A percentile compares a stretch with the other conserved stretches of the same genome.
Conservation (phyloP, 805 yeast species). For the Ogataea siamensis region DNA sequence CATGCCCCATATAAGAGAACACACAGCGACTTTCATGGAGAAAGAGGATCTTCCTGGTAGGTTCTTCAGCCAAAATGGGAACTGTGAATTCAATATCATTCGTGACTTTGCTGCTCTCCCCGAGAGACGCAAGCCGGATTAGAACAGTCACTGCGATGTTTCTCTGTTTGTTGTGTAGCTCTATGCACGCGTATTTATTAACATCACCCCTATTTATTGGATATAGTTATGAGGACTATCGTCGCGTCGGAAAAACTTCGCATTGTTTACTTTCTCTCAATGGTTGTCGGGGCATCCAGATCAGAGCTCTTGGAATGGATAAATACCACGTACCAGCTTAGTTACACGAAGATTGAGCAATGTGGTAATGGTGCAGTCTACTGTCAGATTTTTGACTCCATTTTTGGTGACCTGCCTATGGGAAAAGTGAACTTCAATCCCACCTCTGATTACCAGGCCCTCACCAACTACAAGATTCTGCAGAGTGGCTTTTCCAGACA, state of each 20-base stretch:
- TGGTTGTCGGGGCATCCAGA: slow-evolving; percentile 68
- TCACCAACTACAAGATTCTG: slow-evolving; percentile 79
- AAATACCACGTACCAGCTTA: slow-evolving; percentile 62
- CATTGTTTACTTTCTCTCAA: slow-evolving; percentile 19
- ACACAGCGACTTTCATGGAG: slow-evolving; percentile 20
- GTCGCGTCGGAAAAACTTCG: slow-evolving; percentile 19
- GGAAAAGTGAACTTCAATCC: slow-evolving; percentile 70
- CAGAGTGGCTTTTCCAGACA: slow-evolving; percentile 78
- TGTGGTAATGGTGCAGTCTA: slow-evolving; percentile 96
- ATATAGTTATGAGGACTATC: slow-evolving; percentile 4
- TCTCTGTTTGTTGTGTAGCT: background rate
- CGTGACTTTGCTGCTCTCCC: slow-evolving; percentile 29
- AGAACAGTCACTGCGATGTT: background rate
- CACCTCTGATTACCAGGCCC: slow-evolving; percentile 68
- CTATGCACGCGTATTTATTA: slow-evolving; percentile 20
- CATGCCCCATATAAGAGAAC: slow-evolving; percentile 14
- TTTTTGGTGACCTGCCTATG: slow-evolving; percentile 82
- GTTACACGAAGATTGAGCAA: slow-evolving; percentile 79
- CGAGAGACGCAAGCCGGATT: slow-evolving; percentile 32
- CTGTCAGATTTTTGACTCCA: slow-evolving; percentile 86
- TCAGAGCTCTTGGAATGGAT: slow-evolving; percentile 84
- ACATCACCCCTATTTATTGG: slow-evolving; percentile 2
- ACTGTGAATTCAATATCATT: slow-evolving; percentile 28
- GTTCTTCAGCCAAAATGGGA: slow-evolving; percentile 28
- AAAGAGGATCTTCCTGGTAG: slow-evolving; percentile 35